Evolutionary conservation across 2,329 filamentous ascomycete genomes (phyloP).

Genomic region (Fusarium palustre): DNA sequence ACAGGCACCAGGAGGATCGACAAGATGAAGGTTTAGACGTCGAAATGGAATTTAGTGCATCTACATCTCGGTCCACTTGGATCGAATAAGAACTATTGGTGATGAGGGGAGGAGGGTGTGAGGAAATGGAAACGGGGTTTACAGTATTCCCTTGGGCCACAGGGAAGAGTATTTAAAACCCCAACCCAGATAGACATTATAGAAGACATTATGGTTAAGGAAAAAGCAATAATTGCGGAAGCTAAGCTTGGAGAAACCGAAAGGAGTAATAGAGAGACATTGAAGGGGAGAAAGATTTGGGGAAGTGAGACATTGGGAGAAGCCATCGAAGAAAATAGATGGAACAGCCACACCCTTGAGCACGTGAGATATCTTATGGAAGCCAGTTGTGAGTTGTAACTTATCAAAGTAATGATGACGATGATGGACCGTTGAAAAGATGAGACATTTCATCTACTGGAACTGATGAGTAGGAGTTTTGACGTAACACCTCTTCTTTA

Average conservation of each 20-base stretch:
- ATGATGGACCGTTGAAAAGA: neutral
- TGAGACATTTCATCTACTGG: neutral
- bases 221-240: slow-evolving; percentile 29
- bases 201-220: slow-evolving; percentile 10
- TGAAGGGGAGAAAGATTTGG: slow-evolving; percentile 17
- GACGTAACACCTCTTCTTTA: slow-evolving; percentile 9
- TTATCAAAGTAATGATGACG: neutral
- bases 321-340: slow-evolving; percentile 21
- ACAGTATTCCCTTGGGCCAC: slow-evolving; percentile 1
- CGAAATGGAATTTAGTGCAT: slow-evolving; percentile 18
- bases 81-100: neutral
- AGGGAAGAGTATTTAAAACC: slow-evolving; percentile 9
- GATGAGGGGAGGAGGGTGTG: slow-evolving; percentile 4
- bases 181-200: slow-evolving; percentile 7
- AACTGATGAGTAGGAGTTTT: slow-evolving; percentile 1
- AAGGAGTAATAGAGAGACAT: slow-evolving; percentile 33
- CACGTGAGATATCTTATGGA: slow-evolving; percentile 11
- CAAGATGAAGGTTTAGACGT: slow-evolving; percentile 8
- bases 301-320: slow-evolving; percentile 37
- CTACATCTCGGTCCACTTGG: slow-evolving; percentile 19
- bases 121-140: neutral
- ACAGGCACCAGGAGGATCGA: slow-evolving; percentile 26
- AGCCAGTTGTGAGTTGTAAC: neutral
- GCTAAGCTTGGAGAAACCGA: slow-evolving; percentile 19
- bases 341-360: slow-evolving; percentile 6